Evolutionary conservation across 225 moss, liverwort and hornwort genomes (phyloP).

Genomic region (Physcomitrium patens): DNA sequence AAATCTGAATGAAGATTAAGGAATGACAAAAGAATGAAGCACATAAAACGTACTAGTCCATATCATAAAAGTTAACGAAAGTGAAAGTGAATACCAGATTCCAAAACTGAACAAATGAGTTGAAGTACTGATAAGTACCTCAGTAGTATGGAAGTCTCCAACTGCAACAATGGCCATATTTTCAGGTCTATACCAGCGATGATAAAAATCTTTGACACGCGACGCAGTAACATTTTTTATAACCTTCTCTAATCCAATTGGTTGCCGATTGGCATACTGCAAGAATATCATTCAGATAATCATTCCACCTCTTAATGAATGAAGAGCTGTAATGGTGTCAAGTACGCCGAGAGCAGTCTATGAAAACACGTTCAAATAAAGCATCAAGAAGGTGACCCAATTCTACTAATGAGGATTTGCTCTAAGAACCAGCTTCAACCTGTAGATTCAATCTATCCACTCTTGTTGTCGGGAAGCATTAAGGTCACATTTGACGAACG

Average conservation of each 20-base stretch:
- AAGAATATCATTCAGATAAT: slow-evolving; percentile 9
- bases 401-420: slow-evolving; percentile 1
- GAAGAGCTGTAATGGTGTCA: neutral
- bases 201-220: slow-evolving; percentile 81
- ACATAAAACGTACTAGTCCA: slow-evolving; percentile 9
- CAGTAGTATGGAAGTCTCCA: slow-evolving; percentile 84
- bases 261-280: slow-evolving; percentile 93
- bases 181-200: slow-evolving; percentile 91
- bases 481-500: slow-evolving; percentile 3
- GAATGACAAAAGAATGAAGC: slow-evolving; percentile 9
- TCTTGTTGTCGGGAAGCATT: neutral
- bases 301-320: slow-evolving; percentile 18
- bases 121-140: slow-evolving; percentile 49
- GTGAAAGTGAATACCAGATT: neutral
- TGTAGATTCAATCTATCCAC: neutral
- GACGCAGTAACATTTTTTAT: slow-evolving; percentile 79
- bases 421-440: neutral
- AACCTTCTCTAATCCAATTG: slow-evolving; percentile 95
- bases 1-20: slow-evolving; percentile 4
- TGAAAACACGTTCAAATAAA: neutral
- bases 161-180: slow-evolving; percentile 93
- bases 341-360: slow-evolving; percentile 5
- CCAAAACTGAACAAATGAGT: slow-evolving; percentile 22
- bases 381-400: slow-evolving; percentile 3
- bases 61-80: neutral